Evolutionary conservation across 2,329 filamentous ascomycete species (phyloP).

Genomic region (Sordariomycetes sp.): DNA sequence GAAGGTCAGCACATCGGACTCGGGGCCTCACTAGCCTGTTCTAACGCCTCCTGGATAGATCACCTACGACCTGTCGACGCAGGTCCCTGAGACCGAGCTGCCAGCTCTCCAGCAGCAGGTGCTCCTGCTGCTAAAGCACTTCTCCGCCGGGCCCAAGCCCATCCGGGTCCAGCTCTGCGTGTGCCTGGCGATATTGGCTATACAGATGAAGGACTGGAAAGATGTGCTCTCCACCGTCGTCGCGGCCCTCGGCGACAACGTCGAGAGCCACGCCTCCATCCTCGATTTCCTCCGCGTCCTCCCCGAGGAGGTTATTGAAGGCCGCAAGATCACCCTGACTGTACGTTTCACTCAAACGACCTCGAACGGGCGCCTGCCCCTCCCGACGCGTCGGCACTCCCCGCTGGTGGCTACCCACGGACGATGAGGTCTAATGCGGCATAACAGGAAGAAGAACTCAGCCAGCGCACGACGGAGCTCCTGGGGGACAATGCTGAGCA

Average conservation of each 20-base stretch:
- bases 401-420: not conserved
- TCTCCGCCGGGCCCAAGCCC: conserved; percentile 68
- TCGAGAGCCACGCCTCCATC: conserved; percentile 71
- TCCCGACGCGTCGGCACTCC: not conserved
- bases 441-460: conserved; percentile 87
- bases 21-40: not conserved
- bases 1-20: conserved; percentile 51
- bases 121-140: conserved; percentile 67
- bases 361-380: not conserved
- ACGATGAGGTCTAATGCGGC: conserved; percentile 4
- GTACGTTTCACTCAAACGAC: conserved; percentile 61
- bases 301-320: conserved; percentile 97
- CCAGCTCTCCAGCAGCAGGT: conserved; percentile 72
- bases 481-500: conserved; percentile 81
- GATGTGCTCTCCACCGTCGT: conserved; percentile 79
- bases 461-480: conserved; percentile 72
- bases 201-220: conserved; percentile 94
- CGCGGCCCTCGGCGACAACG: conserved; percentile 60
- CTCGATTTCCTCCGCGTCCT: conserved; percentile 94
- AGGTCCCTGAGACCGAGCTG: conserved; percentile 66
- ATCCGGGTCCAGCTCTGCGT: conserved; percentile 89
- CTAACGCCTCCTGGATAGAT: conserved; percentile 44
- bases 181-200: conserved; percentile 84
- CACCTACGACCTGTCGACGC: conserved; percentile 79
- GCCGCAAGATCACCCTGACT: conserved; percentile 97